Base-by-base conservation (phyloP, 75 land plant genomes). In the Pseudotsuga menziesii region DNA sequence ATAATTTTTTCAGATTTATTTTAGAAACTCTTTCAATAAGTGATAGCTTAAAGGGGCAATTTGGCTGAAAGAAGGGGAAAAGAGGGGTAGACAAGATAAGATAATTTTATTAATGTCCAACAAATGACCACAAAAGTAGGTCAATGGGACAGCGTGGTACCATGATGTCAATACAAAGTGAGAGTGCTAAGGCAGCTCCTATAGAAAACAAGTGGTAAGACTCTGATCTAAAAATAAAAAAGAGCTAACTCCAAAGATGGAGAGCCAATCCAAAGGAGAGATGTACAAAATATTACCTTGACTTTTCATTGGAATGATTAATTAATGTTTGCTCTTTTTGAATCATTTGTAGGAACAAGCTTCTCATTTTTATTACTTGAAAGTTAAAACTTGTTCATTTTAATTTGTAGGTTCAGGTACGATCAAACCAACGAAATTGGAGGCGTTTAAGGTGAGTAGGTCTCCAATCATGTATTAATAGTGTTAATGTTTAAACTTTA, bases 341-440 rank as follows among this genome's bases (percentile, higher is more conserved):
- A 59, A 59, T 75, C 32, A 23, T 39, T 74, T 56, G 7, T 4
- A 60, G 70, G 36, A 17, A 29, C 23, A 76, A 23, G 5, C 22
- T 23, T 76, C 16, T 3, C 26, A 69, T 16, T 39, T 56, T 22
- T 59, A 76, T 16, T 76, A 29, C 35, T n/a, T n/a, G n/a, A n/a
- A n/a, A n/a, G n/a, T 59, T n/a, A 19, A 12, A 23, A 58, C 17
- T 59, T 61, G 64, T n/a, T 76, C 17, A 57, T 74, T 54, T 6
- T 74, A 56, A 55, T 56, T 29, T 73, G 14, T 61, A 79, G 80
- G 80, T 79, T 55, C 77, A 73, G 35, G 58, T 54, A 29, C 70
- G 72, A 26, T 73, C 61, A 29, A 73, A 35, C 59, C 80, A 79
- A 57, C 23, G 77, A 56, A 79, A 56, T 75, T 79, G 77, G 76